A percentile compares a stretch with the other conserved stretches of the same genome.
These are phyloP conservation scores for Hypericum androsaemum DNA, from an alignment of 345 rosid species.

Conservation along the genomic window DNA sequence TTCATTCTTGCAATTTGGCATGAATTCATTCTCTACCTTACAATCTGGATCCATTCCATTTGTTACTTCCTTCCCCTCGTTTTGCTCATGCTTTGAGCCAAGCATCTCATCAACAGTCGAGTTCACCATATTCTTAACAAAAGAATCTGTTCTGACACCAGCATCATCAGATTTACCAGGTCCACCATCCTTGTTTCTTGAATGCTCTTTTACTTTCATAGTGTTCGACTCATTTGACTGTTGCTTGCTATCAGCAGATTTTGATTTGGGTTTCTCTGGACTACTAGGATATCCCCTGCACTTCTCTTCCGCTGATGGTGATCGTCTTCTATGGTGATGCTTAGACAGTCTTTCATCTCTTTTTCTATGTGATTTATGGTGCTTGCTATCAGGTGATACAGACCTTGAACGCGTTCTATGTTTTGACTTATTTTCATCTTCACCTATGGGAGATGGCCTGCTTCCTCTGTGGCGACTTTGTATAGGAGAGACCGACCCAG, in stretches of 20 bases:
- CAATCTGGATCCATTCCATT: slow-evolving; percentile 2
- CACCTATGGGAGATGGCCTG: slow-evolving; percentile 42
- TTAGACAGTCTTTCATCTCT: slow-evolving; percentile 33
- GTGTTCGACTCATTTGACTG: slow-evolving; percentile 17
- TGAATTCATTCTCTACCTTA: not conserved
- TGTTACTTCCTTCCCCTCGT: not conserved
- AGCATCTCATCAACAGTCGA: not conserved
- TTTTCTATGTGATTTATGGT: slow-evolving; percentile 4
- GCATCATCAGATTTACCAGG: not conserved
- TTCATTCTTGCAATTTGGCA: slow-evolving; percentile 4
- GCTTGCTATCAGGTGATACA: slow-evolving; percentile 14
- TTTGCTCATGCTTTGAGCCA: not conserved
- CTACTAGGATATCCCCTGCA: slow-evolving; percentile 26
- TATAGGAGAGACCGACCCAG: slow-evolving; percentile 58
- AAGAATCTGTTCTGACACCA: not conserved
- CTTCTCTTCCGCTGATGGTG: slow-evolving; percentile 38
- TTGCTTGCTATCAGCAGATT: slow-evolving; percentile 29
- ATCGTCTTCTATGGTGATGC: slow-evolving; percentile 31
- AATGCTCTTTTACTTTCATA: slow-evolving; percentile 16
- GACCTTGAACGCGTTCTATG: slow-evolving; percentile 46
- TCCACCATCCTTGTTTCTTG: not conserved
- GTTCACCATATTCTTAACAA: not conserved
- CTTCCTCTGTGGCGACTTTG: slow-evolving; percentile 35
- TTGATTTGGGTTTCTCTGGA: slow-evolving; percentile 32
- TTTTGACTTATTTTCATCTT: slow-evolving; percentile 42